Conservation (phyloP, 495 filamentous ascomycete species). For the Durotheca rogersii region DNA sequence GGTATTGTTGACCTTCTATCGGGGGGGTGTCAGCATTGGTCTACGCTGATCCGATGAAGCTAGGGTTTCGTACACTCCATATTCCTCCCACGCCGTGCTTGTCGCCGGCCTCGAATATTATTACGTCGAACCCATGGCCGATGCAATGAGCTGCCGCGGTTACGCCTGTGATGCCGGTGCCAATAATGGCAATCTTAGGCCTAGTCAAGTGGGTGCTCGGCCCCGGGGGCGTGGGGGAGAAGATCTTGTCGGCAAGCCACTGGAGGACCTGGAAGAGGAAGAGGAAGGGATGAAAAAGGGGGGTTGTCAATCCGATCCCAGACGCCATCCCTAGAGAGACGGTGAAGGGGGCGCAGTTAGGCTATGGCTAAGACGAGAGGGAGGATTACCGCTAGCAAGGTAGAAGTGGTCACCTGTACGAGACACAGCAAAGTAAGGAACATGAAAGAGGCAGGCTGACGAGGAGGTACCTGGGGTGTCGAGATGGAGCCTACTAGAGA, state of each 20-base stretch:
- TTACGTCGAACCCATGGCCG: slow-evolving; percentile 82
- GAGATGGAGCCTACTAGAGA: neutral
- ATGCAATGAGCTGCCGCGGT: slow-evolving; percentile 82
- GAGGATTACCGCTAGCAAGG: too few relatives aligned
- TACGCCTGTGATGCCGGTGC: slow-evolving; percentile 79
- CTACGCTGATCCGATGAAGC: neutral
- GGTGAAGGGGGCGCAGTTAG: too few relatives aligned
- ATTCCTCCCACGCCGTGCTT: slow-evolving; percentile 72
- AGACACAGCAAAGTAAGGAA: neutral
- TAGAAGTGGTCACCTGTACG: neutral
- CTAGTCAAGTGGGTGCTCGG: slow-evolving; percentile 52
- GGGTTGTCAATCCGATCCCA: slow-evolving; percentile 26
- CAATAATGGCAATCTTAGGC: slow-evolving; percentile 78
- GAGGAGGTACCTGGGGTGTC: too few relatives aligned
- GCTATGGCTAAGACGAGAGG: too few relatives aligned
- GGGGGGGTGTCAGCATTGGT: neutral
- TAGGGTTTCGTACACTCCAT: slow-evolving; percentile 64
- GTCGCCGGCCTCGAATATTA: slow-evolving; percentile 70
- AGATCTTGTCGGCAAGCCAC: slow-evolving; percentile 61
- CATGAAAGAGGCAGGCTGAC: too few relatives aligned
- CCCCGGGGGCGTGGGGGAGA: slow-evolving; percentile 68
- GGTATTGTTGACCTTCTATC: slow-evolving; percentile 76
- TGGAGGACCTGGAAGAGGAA: slow-evolving; percentile 69
- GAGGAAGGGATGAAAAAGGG: slow-evolving; percentile 48
- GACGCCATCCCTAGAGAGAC: slow-evolving; percentile 6